Evolutionary conservation across 2,329 filamentous ascomycete species (phyloP).

Genomic region (Calonectria multiphialidica): DNA sequence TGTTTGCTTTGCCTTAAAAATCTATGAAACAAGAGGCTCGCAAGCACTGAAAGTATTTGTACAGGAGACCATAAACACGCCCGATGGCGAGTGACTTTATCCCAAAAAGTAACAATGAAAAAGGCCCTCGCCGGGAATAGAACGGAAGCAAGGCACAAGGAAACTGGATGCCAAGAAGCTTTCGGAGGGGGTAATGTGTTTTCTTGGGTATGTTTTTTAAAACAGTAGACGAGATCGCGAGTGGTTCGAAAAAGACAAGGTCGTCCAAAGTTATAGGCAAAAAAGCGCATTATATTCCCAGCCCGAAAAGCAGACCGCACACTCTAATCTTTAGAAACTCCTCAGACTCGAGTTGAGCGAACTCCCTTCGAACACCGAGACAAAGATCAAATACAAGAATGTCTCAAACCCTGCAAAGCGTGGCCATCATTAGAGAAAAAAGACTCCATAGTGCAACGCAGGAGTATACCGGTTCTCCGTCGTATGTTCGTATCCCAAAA

Average conservation of each 20-base stretch:
- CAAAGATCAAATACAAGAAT: constrained; percentile 45
- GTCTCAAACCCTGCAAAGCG: constrained; percentile 45
- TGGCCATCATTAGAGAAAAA: constrained; percentile 45
- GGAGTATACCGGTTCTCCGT: constrained; percentile 47
- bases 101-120: not conserved
- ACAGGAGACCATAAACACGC: constrained; percentile 54
- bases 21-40: constrained; percentile 44
- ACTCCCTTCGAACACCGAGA: constrained; percentile 43
- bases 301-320: constrained; percentile 43
- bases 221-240: constrained; percentile 36
- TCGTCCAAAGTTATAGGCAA: constrained; percentile 41
- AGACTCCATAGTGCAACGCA: constrained; percentile 47
- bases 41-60: constrained; percentile 40
- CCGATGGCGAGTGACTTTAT: constrained; percentile 37
- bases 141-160: constrained; percentile 33
- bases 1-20: constrained; percentile 43
- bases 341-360: constrained; percentile 29
- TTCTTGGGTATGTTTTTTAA: constrained; percentile 28
- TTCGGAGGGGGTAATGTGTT: constrained; percentile 38
- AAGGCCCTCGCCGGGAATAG: constrained; percentile 22
- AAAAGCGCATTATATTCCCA: constrained; percentile 49
- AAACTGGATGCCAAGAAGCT: constrained; percentile 17
- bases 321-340: constrained; percentile 30
- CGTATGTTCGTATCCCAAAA: constrained; percentile 52
- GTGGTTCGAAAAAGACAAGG: constrained; percentile 37